phyloP scores from a whole-genome alignment of 2,329 filamentous ascomycete species.

The Cadophora gregata region DNA sequence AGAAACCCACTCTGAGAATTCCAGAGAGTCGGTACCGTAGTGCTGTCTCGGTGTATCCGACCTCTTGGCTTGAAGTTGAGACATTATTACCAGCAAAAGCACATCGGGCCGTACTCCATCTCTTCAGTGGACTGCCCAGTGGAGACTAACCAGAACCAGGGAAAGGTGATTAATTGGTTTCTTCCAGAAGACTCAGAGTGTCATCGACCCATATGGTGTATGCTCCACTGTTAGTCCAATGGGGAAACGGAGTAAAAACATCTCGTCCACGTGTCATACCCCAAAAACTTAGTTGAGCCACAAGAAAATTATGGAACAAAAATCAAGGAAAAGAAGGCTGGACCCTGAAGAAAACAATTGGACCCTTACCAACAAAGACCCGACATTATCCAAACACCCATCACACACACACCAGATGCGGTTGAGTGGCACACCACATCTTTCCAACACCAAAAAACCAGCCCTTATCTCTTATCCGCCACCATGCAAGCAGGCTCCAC shows the following conservation, averaged over 20 bases:
- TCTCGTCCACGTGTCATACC: not conserved
- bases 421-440: not conserved
- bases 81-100: not conserved
- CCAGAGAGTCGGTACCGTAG: not conserved
- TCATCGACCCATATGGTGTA: too few species aligned
- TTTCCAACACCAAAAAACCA: not conserved
- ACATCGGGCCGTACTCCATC: not conserved
- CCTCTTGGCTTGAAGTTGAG: not conserved
- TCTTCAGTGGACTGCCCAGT: too few species aligned
- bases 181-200: too few species aligned
- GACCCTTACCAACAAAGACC: not conserved
- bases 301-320: not conserved
- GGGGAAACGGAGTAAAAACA: too few species aligned
- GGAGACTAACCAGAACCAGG: too few species aligned
- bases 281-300: too few species aligned
- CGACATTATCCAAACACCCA: not conserved
- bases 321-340: not conserved
- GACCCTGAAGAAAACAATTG: too few species aligned
- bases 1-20: not conserved
- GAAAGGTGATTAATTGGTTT: too few species aligned
- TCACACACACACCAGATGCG: not conserved
- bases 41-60: not conserved
- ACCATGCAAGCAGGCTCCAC: not conserved
- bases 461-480: conserved; percentile 1
- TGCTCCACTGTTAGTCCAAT: too few species aligned